Conservation (phyloP, 2,329 filamentous ascomycete genomes). For the Apiospora sp. region DNA sequence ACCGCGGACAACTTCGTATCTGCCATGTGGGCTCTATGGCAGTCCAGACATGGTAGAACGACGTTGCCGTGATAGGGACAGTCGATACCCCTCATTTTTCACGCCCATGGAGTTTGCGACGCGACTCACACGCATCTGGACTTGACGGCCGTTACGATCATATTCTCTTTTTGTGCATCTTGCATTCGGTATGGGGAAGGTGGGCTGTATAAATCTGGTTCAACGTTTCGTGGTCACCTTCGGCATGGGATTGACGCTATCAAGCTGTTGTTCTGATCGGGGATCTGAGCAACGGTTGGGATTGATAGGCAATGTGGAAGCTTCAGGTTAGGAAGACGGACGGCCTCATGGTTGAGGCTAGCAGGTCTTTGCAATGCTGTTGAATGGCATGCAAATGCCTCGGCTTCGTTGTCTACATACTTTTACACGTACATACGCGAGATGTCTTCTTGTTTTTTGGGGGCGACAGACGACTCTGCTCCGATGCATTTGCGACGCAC, state of each 20-base stretch:
- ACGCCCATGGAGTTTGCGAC: conserved; percentile 14
- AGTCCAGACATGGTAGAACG: neutral
- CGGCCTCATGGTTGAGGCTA: neutral
- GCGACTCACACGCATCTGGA: conserved; percentile 15
- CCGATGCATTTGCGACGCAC: neutral
- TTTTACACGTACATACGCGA: conserved; percentile 20
- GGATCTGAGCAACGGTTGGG: neutral
- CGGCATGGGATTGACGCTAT: conserved; percentile 4
- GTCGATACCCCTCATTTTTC: conserved; percentile 19
- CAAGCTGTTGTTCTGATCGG: neutral
- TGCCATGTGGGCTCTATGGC: neutral
- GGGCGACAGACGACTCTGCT: neutral
- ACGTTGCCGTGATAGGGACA: neutral
- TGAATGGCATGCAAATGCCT: conserved; percentile 10
- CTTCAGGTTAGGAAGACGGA: conserved; percentile 3
- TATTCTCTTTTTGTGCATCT: conserved; percentile 19
- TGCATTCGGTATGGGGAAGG: conserved; percentile 18
- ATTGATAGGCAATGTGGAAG: neutral
- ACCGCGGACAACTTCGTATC: neutral
- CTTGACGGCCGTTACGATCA: conserved; percentile 16
- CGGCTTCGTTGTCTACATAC: conserved; percentile 17
- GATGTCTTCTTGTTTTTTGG: conserved; percentile 9
- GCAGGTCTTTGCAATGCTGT: neutral
- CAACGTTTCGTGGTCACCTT: conserved; percentile 1
- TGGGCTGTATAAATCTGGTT: conserved; percentile 17